Percentiles rank a stretch among this genome's conserved stretches.
Conservation (phyloP, 176 grass and related monocot genomes). For the Chloris gayana region DNA sequence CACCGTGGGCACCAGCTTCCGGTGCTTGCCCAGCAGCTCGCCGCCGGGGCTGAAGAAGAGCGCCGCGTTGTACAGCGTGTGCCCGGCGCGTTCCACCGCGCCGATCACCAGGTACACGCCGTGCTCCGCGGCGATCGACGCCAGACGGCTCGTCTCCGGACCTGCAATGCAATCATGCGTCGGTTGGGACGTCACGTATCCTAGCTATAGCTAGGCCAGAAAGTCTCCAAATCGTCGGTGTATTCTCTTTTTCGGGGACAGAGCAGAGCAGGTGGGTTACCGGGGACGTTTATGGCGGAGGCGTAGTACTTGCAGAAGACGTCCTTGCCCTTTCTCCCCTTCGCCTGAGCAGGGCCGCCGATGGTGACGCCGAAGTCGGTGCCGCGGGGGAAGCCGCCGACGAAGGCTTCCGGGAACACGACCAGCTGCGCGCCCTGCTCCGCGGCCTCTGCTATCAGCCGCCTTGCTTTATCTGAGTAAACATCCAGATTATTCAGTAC, state of each 20-base stretch:
- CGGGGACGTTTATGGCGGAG: conserved; percentile 62
- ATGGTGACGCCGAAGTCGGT: conserved; percentile 57
- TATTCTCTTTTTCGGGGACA: not conserved
- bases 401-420: conserved; percentile 70
- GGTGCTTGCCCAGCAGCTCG: conserved; percentile 57
- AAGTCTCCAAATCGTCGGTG: not conserved
- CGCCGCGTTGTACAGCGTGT: conserved; percentile 62
- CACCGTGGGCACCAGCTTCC: conserved; percentile 64
- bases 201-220: not conserved
- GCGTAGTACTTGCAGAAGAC: conserved; percentile 62
- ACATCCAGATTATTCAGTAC: not conserved
- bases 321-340: conserved; percentile 60
- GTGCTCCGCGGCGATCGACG: conserved; percentile 49
- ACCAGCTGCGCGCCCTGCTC: conserved; percentile 61
- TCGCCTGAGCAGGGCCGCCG: conserved; percentile 43
- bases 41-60: conserved; percentile 63
- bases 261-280: not conserved
- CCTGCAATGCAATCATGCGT: conserved; percentile 36
- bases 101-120: conserved; percentile 66
- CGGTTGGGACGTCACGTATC: not conserved
- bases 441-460: conserved; percentile 64
- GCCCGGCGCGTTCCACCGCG: conserved; percentile 56
- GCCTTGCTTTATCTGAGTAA: conserved; percentile 57
- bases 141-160: conserved; percentile 55
- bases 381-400: conserved; percentile 66